Percentiles rank a stretch among this genome's conserved stretches.
Evolutionary conservation across 306 rosid genomes (phyloP).

Genomic region (Gillenia trifoliata): DNA sequence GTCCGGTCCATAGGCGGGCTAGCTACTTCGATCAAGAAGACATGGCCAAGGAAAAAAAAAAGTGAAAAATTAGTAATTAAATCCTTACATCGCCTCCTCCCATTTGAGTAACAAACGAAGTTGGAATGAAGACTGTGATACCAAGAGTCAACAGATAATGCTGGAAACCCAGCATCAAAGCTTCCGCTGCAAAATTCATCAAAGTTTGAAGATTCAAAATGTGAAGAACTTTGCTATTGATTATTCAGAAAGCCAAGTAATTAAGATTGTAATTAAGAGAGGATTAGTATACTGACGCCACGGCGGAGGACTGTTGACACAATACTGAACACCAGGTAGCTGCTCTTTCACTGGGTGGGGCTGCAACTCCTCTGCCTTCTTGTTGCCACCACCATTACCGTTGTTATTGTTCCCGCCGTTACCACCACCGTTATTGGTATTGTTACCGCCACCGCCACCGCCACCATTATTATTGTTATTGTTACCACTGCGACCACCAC

Average conservation of each 20-base stretch:
- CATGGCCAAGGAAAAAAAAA: no score
- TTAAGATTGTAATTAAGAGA: background rate
- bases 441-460: background rate
- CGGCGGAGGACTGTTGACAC: constrained; percentile 81
- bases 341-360: constrained; percentile 58
- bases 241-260: background rate
- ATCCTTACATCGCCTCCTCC: constrained; percentile 68
- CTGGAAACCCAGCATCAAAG: constrained; percentile 75
- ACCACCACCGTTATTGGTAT: background rate
- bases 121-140: constrained; percentile 59
- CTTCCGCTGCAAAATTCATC: constrained; percentile 46
- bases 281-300: constrained; percentile 44
- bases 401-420: background rate
- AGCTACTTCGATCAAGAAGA: no score
- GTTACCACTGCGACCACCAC: background rate
- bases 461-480: background rate
- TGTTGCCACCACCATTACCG: background rate
- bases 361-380: constrained; percentile 31
- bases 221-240: background rate
- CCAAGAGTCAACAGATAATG: constrained; percentile 79
- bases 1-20: no score
- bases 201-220: background rate
- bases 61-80: background rate
- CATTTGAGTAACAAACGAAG: constrained; percentile 75
- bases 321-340: constrained; percentile 67